These are phyloP conservation scores for Rhodotorula graminis DNA, from an alignment of 768 basidiomycete species.

Conservation along the genomic window DNA sequence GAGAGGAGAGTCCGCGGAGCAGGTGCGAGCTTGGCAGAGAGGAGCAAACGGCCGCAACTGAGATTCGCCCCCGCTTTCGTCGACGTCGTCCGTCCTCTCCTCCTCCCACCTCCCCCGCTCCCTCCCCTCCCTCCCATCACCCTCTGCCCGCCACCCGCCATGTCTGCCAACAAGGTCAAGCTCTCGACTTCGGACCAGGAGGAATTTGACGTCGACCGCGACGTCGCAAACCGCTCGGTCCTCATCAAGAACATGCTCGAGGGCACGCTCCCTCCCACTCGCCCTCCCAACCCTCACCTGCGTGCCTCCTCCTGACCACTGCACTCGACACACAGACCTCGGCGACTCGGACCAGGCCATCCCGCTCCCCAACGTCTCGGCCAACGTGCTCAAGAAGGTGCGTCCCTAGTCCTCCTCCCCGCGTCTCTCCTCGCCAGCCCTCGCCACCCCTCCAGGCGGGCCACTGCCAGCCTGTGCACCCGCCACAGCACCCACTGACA, in stretches of 20 bases:
- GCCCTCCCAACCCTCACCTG: background rate
- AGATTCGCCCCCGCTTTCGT: too few species aligned
- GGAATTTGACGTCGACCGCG: slow-evolving; percentile 84
- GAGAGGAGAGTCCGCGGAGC: background rate
- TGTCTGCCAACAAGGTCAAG: slow-evolving; percentile 53
- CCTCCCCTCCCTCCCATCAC: background rate
- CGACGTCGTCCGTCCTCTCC: background rate
- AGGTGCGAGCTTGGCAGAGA: too few species aligned
- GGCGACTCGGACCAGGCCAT: slow-evolving; percentile 92
- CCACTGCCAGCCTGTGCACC: background rate
- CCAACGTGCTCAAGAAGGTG: slow-evolving; percentile 88
- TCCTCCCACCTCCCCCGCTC: background rate
- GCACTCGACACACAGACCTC: slow-evolving; percentile 59
- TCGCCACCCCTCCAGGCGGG: background rate
- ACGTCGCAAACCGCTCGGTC: slow-evolving; percentile 71
- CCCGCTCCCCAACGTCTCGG: slow-evolving; percentile 88
- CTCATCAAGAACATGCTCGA: slow-evolving; percentile 99
- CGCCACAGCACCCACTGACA: slow-evolving; percentile 4
- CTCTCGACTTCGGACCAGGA: slow-evolving; percentile 95
- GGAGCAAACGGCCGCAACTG: too few species aligned
- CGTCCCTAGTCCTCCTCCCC: slow-evolving; percentile 21
- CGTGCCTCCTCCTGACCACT: background rate
- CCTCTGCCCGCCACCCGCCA: background rate
- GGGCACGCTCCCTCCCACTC: slow-evolving; percentile 54
- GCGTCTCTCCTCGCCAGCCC: background rate